Conservation (phyloP, 2,329 filamentous ascomycete genomes). For the Leptosphaerulina australis region DNA sequence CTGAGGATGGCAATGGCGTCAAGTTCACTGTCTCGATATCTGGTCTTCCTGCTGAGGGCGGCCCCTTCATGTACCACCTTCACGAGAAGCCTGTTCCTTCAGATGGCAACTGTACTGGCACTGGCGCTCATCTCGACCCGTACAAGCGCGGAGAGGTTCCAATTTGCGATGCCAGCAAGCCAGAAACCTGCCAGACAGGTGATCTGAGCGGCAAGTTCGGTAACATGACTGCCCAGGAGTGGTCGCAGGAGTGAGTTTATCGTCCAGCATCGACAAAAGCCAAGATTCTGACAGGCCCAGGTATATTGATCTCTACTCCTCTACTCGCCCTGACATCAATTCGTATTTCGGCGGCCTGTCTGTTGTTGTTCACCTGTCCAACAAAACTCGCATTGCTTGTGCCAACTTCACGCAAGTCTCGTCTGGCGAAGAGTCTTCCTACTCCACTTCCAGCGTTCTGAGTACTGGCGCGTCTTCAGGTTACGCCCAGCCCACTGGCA, state of each 20-base stretch:
- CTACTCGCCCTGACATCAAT: constrained; percentile 49
- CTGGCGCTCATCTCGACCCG: constrained; percentile 52
- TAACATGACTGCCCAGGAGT: constrained; percentile 42
- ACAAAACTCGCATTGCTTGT: constrained; percentile 62
- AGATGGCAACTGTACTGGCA: constrained; percentile 52
- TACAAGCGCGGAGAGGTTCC: constrained; percentile 50
- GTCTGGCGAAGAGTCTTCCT: constrained; percentile 57
- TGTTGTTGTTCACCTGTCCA: constrained; percentile 60
- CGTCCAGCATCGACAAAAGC: constrained; percentile 31
- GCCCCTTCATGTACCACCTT: constrained; percentile 56
- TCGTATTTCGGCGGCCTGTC: constrained; percentile 62
- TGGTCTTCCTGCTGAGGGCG: constrained; percentile 50
- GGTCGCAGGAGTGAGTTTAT: constrained; percentile 53
- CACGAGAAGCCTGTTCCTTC: constrained; percentile 51
- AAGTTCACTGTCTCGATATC: constrained; percentile 49
- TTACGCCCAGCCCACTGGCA: constrained; percentile 24
- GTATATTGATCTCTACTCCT: constrained; percentile 58
- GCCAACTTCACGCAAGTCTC: constrained; percentile 62
- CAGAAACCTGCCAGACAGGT: constrained; percentile 52
- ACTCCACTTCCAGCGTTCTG: constrained; percentile 19
- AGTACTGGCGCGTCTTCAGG: constrained; percentile 17
- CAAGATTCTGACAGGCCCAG: constrained; percentile 30
- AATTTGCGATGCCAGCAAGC: constrained; percentile 45
- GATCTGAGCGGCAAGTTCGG: constrained; percentile 56
- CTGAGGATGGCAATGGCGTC: constrained; percentile 48